Conservation (phyloP, 768 basidiomycete species). For the Rubroboletus satanas region DNA sequence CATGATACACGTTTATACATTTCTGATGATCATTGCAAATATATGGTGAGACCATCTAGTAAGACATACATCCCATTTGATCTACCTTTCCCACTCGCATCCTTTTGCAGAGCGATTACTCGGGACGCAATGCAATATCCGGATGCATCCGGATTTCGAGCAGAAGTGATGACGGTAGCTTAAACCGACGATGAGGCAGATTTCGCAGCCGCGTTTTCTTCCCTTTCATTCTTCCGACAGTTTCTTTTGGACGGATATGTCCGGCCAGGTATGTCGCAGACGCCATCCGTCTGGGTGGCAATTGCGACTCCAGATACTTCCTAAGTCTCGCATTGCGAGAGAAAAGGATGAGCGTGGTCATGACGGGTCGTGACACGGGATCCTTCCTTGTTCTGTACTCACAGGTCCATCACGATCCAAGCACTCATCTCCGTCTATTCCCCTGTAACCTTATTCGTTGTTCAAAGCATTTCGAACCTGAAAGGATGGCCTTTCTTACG, state of each 20-base stretch:
- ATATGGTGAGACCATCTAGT: not conserved
- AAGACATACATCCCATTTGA: not conserved
- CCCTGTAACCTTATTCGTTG: not conserved
- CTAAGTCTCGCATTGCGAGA: not conserved
- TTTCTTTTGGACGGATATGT: not conserved
- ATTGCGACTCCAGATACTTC: not conserved
- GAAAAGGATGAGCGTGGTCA: not conserved
- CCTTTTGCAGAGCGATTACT: constrained; percentile 1
- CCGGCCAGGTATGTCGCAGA: not conserved
- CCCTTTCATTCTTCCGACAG: not conserved
- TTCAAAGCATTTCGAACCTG: not conserved
- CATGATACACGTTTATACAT: not conserved
- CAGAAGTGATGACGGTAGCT: not conserved
- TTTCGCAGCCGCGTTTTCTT: not conserved
- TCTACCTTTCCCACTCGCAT: not conserved
- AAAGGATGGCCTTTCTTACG: not conserved
- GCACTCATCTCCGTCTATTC: not conserved
- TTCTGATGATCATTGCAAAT: not conserved
- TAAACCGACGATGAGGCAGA: not conserved
- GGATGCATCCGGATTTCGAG: not conserved
- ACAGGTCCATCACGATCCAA: not conserved
- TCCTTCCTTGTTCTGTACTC: not conserved
- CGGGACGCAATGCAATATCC: not conserved
- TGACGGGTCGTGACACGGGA: no score
- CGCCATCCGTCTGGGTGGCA: not conserved